Evolutionary conservation across 306 rosid genomes (phyloP).

Genomic region (Abrus pulchellus): DNA sequence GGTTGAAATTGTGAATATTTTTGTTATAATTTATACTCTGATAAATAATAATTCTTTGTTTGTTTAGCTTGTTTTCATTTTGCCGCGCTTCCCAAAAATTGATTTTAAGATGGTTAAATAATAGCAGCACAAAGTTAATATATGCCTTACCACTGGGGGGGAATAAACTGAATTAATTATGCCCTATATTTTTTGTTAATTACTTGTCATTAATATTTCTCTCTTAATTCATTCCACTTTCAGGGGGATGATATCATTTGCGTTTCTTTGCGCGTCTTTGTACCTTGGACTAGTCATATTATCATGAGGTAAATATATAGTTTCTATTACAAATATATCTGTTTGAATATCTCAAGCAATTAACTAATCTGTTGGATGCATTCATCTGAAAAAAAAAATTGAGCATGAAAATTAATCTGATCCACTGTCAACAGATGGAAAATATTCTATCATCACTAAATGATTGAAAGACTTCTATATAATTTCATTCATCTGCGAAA

Average conservation of each 20-base stretch:
- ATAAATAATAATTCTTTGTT: neutral
- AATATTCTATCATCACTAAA: neutral
- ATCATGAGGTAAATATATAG: conserved; percentile 58
- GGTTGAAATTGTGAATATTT: conserved; percentile 1
- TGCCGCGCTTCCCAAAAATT: neutral
- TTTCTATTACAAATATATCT: neutral
- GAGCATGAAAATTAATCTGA: conserved; percentile 11
- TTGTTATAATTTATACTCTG: conserved; percentile 13
- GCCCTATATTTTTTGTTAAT: neutral
- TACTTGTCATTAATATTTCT: conserved; percentile 21
- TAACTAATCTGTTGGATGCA: conserved; percentile 3
- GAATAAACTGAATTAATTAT: neutral
- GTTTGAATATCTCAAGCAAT: conserved; percentile 10
- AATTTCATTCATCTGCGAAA: neutral
- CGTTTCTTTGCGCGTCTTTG: conserved; percentile 57
- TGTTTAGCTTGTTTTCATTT: conserved; percentile 9
- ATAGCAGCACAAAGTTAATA: neutral
- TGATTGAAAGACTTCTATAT: neutral
- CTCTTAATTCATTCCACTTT: conserved; percentile 39
- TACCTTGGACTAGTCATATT: conserved; percentile 69
- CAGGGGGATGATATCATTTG: conserved; percentile 66
- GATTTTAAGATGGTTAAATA: conserved; percentile 29
- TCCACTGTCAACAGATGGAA: neutral
- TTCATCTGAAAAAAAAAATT: neutral
- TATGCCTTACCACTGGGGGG: neutral